phyloP scores from a whole-genome alignment of 768 basidiomycete species.

The Coprinopsis sp. region DNA sequence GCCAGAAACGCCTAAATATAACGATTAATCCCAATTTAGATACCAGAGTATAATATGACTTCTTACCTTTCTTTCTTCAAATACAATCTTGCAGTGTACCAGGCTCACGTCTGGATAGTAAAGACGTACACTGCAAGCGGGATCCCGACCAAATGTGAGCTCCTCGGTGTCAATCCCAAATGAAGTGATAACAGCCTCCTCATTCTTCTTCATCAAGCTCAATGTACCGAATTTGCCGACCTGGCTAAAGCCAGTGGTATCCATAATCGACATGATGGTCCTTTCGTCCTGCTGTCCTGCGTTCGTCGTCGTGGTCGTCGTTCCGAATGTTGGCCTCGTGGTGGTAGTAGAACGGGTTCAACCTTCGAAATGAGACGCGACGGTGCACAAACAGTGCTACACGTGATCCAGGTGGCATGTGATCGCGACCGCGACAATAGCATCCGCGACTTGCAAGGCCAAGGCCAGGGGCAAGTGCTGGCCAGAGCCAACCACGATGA shows the following conservation, averaged over 20 bases:
- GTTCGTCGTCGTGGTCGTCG: not conserved
- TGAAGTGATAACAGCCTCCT: conserved; percentile 47
- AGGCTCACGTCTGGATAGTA: conserved; percentile 62
- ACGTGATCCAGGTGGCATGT: no score
- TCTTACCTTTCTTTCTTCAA: conserved; percentile 60
- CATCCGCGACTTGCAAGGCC: no score
- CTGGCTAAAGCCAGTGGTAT: conserved; percentile 40
- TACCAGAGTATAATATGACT: not conserved
- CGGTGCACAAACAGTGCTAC: conserved; percentile 3
- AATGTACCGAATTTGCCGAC: conserved; percentile 67
- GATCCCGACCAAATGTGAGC: conserved; percentile 66
- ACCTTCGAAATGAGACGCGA: conserved; percentile 2
- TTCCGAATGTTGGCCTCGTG: not conserved
- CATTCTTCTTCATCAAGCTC: conserved; percentile 53
- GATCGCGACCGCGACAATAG: no score
- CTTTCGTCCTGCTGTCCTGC: not conserved
- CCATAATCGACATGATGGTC: conserved; percentile 24
- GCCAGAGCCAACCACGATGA: no score
- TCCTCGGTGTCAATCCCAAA: conserved; percentile 69
- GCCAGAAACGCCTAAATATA: conserved; percentile 56
- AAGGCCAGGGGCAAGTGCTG: no score
- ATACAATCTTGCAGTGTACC: conserved; percentile 64
- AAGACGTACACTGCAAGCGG: conserved; percentile 58
- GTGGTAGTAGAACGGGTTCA: no score
- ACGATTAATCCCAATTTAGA: not conserved